Evolutionary conservation across 345 rosid species (phyloP).

Genomic region (Dipteronia dyeriana): DNA sequence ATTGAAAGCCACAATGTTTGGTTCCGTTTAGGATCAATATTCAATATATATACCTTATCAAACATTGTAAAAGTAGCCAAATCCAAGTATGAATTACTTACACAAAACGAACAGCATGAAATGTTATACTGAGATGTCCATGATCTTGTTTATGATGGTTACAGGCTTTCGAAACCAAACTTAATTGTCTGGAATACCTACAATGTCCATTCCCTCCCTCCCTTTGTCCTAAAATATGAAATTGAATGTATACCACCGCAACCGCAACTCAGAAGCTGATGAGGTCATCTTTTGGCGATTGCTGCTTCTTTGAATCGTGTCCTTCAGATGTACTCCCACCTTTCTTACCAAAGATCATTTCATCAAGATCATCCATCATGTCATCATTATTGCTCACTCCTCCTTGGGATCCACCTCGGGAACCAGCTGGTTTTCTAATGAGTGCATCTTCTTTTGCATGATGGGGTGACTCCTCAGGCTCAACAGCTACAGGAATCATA

Average conservation of each 20-base stretch:
- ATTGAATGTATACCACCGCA: neutral
- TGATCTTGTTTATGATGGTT: constrained; percentile 6
- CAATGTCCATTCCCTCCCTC: neutral
- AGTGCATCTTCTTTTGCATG: constrained; percentile 62
- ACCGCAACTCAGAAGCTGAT: constrained; percentile 53
- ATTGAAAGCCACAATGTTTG: neutral
- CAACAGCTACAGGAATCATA: constrained; percentile 83
- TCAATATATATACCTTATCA: constrained; percentile 3
- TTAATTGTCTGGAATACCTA: constrained; percentile 14
- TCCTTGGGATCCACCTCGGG: constrained; percentile 49
- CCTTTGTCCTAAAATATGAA: neutral
- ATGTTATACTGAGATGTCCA: constrained; percentile 1
- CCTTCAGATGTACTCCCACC: constrained; percentile 55
- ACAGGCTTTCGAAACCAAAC: constrained; percentile 13
- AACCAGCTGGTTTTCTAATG: constrained; percentile 71
- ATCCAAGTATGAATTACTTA: constrained; percentile 26
- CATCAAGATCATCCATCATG: constrained; percentile 97
- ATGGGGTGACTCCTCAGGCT: constrained; percentile 71
- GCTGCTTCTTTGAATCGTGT: constrained; percentile 59
- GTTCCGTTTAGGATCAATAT: neutral
- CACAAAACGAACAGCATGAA: constrained; percentile 20
- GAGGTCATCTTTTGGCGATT: constrained; percentile 74
- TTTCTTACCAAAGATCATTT: constrained; percentile 94
- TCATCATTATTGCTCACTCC: constrained; percentile 69
- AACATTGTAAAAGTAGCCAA: constrained; percentile 4